Conservation (phyloP, 148 eudicot species). For the Bassia scoparia region DNA sequence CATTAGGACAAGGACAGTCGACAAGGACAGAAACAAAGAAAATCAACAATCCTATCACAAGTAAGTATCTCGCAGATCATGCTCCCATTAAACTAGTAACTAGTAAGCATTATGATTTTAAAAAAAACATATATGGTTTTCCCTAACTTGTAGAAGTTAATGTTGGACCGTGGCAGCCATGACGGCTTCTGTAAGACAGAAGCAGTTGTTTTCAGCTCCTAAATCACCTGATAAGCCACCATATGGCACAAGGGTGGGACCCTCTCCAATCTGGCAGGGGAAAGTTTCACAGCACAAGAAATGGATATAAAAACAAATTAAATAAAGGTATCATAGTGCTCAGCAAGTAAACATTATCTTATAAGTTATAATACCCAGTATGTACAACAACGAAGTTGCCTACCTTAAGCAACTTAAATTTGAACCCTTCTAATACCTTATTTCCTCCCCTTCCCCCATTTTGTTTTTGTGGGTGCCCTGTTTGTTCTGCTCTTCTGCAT, state of each 20-base stretch:
- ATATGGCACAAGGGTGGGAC: constrained; percentile 9
- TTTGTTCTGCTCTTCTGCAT: neutral
- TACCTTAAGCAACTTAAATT: neutral
- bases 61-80: no score
- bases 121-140: neutral
- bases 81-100: neutral
- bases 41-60: no score
- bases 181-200: neutral
- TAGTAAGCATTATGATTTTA: neutral
- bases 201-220: neutral
- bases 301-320: neutral
- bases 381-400: neutral
- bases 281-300: neutral
- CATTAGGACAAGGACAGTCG: no score
- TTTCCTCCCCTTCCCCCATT: neutral
- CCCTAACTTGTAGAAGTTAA: constrained; percentile 15
- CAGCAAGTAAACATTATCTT: constrained; percentile 20
- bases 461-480: neutral
- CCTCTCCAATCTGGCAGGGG: constrained; percentile 23
- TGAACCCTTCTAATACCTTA: neutral
- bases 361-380: no score
- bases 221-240: neutral
- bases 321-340: constrained; percentile 16
- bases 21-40: no score
- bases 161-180: constrained; percentile 8